Evolutionary conservation across 164 flowering plant species (phyloP).

Genomic region (Vitis riparia): DNA sequence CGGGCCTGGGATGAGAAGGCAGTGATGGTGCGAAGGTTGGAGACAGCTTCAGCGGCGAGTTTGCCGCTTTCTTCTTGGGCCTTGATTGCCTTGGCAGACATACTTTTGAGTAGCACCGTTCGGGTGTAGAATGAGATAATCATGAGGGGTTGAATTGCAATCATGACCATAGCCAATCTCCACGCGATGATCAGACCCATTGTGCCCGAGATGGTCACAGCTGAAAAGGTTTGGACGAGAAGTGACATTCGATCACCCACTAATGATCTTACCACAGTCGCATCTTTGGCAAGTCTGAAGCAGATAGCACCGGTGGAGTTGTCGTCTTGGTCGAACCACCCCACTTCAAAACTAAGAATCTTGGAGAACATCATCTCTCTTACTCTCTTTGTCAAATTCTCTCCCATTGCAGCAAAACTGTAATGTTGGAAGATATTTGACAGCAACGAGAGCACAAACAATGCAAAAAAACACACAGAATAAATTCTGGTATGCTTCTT

Average conservation of each 20-base stretch:
- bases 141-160: constrained; percentile 77
- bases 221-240: constrained; percentile 65
- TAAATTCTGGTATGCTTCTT: constrained; percentile 47
- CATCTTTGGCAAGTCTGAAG: constrained; percentile 14
- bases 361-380: constrained; percentile 1
- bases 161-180: constrained; percentile 79
- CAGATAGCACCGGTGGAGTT: constrained; percentile 23
- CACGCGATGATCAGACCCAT: constrained; percentile 77
- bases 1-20: constrained; percentile 80
- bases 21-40: constrained; percentile 70
- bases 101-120: constrained; percentile 51
- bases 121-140: constrained; percentile 60
- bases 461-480: constrained; percentile 41
- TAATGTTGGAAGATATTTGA: background rate
- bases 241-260: constrained; percentile 82
- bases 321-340: constrained; percentile 22
- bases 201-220: constrained; percentile 62
- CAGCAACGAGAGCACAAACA: constrained; percentile 25
- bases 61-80: constrained; percentile 77
- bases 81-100: constrained; percentile 67
- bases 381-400: constrained; percentile 1
- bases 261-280: constrained; percentile 47
- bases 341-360: constrained; percentile 1
- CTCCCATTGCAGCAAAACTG: background rate
- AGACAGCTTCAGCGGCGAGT: constrained; percentile 83